Conservation (phyloP, 1,139 yeast species). For the Blastobotrys apis region DNA sequence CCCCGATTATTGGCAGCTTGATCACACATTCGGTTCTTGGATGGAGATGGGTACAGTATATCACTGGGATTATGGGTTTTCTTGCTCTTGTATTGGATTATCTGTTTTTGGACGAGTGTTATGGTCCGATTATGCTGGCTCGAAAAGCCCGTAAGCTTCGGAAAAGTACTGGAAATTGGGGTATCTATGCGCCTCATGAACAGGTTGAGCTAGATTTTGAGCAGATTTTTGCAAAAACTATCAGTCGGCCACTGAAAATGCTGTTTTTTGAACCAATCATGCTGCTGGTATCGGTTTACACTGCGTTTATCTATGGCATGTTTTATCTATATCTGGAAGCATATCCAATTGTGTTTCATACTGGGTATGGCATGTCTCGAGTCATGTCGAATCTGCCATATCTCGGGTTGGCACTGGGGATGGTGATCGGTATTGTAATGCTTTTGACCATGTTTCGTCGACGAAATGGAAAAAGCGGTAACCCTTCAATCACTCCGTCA, state of each 20-base stretch:
- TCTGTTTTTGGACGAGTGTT: constrained; percentile 45
- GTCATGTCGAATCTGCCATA: constrained; percentile 34
- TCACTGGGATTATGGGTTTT: constrained; percentile 47
- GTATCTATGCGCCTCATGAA: constrained; percentile 78
- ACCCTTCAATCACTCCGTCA: constrained; percentile 21
- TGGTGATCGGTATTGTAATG: constrained; percentile 19
- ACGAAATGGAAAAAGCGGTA: constrained; percentile 5
- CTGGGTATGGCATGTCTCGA: constrained; percentile 61
- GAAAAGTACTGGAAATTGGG: constrained; percentile 58
- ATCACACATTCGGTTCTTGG: constrained; percentile 39
- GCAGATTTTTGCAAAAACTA: constrained; percentile 62
- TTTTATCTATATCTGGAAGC: constrained; percentile 74
- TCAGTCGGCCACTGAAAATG: constrained; percentile 65
- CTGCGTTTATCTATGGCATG: constrained; percentile 79
- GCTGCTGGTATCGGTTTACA: constrained; percentile 62
- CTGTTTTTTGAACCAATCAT: constrained; percentile 67
- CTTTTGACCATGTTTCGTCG: constrained; percentile 19
- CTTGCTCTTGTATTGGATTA: constrained; percentile 33
- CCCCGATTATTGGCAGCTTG: constrained; percentile 47
- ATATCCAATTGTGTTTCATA: constrained; percentile 65
- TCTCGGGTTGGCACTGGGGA: constrained; percentile 49
- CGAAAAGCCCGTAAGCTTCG: constrained; percentile 45
- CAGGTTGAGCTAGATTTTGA: constrained; percentile 54
- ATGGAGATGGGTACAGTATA: constrained; percentile 58
- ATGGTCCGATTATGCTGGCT: constrained; percentile 40